phyloP scores from a whole-genome alignment of 129 eudicot genomes.

The Centella asiatica region DNA sequence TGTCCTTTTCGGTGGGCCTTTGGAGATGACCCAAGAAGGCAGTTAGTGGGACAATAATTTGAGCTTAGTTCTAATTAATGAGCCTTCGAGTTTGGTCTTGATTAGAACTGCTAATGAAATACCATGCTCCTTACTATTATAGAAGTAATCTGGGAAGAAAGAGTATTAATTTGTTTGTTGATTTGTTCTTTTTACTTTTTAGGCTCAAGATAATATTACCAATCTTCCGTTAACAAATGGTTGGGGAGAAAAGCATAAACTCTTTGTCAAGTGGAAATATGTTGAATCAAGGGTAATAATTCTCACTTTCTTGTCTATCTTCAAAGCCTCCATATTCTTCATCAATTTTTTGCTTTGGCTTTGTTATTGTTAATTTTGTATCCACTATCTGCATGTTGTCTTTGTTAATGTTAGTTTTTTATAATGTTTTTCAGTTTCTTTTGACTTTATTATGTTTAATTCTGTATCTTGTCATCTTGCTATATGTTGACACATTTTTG shows the following conservation, averaged over 20 bases:
- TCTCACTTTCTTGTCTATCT: background rate
- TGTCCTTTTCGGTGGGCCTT: too few relatives aligned
- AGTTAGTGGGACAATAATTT: too few relatives aligned
- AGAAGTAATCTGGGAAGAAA: background rate
- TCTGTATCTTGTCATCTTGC: too few relatives aligned
- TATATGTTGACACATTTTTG: background rate
- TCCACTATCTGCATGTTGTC: background rate
- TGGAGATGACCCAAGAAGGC: too few relatives aligned
- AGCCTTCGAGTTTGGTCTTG: too few relatives aligned
- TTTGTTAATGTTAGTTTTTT: too few relatives aligned
- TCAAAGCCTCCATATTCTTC: background rate
- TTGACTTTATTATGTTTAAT: too few relatives aligned
- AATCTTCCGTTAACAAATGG: slow-evolving; percentile 79
- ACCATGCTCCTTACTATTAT: background rate
- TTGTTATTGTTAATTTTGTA: background rate
- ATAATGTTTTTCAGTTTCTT: too few relatives aligned
- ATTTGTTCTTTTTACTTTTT: slow-evolving; percentile 17
- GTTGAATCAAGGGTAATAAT: slow-evolving; percentile 78
- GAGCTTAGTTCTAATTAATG: too few relatives aligned
- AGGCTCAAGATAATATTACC: slow-evolving; percentile 93
- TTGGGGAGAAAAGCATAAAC: slow-evolving; percentile 94
- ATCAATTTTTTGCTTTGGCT: background rate
- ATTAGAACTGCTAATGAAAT: background rate
- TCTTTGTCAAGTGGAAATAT: slow-evolving; percentile 86
- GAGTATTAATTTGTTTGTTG: background rate